Percentiles rank a stretch among this genome's conserved stretches.
Conservation (phyloP, 805 yeast species). For the Yarrowia osloensis region DNA sequence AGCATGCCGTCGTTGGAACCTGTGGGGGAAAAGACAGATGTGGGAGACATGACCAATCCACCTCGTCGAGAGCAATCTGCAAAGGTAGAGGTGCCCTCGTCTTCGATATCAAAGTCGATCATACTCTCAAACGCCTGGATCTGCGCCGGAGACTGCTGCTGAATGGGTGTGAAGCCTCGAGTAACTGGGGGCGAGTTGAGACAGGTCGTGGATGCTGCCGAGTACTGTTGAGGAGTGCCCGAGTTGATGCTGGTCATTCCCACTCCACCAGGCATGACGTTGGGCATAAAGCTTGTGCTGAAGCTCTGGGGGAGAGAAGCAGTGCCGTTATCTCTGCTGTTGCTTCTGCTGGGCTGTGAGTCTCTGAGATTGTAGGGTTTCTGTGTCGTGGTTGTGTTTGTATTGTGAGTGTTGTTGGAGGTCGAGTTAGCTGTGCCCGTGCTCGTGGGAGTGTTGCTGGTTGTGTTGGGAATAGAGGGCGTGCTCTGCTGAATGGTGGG, state of each 20-base stretch:
- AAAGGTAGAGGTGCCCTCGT: conserved; percentile 27
- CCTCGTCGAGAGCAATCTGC: conserved; percentile 25
- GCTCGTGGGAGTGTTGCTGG: background rate
- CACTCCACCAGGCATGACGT: background rate
- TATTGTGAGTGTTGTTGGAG: background rate
- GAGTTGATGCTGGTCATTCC: background rate
- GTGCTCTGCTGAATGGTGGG: conserved; percentile 28
- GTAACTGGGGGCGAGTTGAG: conserved; percentile 24
- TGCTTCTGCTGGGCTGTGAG: background rate
- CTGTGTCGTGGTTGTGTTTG: background rate
- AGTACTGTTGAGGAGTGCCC: background rate
- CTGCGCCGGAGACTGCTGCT: conserved; percentile 15
- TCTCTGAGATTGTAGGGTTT: conserved; percentile 18
- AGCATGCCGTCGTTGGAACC: conserved; percentile 13
- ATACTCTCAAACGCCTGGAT: conserved; percentile 21
- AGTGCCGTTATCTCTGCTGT: conserved; percentile 5
- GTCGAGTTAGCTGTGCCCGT: background rate
- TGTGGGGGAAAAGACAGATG: conserved; percentile 7
- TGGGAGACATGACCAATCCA: conserved; percentile 26
- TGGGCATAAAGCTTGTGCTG: conserved; percentile 12
- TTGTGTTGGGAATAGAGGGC: conserved; percentile 1
- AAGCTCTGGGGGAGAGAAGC: conserved; percentile 18
- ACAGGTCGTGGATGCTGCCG: conserved; percentile 16
- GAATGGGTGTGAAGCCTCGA: conserved; percentile 11
- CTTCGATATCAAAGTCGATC: conserved; percentile 27